Conservation (phyloP, 2,329 filamentous ascomycete species). For the Xylariales sp. region DNA sequence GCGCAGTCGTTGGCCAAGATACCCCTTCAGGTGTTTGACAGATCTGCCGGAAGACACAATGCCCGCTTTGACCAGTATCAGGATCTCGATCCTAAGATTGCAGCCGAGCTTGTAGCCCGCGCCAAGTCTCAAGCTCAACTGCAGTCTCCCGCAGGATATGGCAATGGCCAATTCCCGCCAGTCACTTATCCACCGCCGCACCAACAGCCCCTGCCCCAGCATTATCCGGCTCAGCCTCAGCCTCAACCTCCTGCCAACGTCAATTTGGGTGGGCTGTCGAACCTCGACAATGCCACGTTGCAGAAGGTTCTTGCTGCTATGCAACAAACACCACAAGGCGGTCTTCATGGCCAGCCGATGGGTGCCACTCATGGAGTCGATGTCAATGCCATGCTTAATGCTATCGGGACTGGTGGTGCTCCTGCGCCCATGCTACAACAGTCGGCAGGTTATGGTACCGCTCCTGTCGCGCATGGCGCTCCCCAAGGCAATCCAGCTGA, state of each 20-base stretch:
- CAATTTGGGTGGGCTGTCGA: background rate
- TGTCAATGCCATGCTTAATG: constrained; percentile 22
- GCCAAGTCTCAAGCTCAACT: constrained; percentile 47
- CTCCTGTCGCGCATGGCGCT: constrained; percentile 21
- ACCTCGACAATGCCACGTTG: constrained; percentile 25
- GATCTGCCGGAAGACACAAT: constrained; percentile 66
- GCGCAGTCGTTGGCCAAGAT: constrained; percentile 71
- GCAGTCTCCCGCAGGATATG: constrained; percentile 24
- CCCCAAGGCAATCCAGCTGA: constrained; percentile 25
- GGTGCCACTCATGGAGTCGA: constrained; percentile 22
- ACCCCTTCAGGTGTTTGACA: constrained; percentile 79
- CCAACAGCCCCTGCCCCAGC: constrained; percentile 12
- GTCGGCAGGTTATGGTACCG: constrained; percentile 16
- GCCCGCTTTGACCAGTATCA: constrained; percentile 85
- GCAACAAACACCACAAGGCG: constrained; percentile 15
- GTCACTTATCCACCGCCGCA: constrained; percentile 17
- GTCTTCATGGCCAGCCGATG: constrained; percentile 28
- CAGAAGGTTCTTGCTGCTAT: constrained; percentile 29
- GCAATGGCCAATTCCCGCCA: constrained; percentile 12
- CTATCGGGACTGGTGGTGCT: constrained; percentile 20
- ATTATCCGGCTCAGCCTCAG: constrained; percentile 5
- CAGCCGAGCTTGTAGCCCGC: constrained; percentile 74
- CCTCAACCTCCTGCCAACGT: background rate
- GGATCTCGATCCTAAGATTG: constrained; percentile 71
- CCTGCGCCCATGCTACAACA: constrained; percentile 26